Evolutionary conservation across 768 basidiomycete genomes (phyloP).

Genomic region (Gautieria morchelliformis): DNA sequence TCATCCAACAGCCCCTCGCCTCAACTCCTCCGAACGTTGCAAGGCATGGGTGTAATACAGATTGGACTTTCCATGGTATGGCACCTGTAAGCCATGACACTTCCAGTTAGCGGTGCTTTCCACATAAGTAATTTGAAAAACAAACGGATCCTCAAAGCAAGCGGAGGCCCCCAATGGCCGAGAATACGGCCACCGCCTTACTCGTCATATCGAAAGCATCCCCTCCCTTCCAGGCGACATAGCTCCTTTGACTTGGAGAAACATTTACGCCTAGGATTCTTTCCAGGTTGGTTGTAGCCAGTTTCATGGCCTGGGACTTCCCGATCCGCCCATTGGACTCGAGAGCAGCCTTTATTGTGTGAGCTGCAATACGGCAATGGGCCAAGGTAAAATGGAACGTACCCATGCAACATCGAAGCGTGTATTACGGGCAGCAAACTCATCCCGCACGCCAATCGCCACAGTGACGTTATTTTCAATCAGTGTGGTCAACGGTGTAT

Average conservation of each 20-base stretch:
- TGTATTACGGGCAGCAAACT: conserved; percentile 66
- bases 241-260: conserved; percentile 22
- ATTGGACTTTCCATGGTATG: too few relatives aligned
- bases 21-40: too few relatives aligned
- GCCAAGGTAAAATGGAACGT: conserved; percentile 16
- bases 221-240: conserved; percentile 30
- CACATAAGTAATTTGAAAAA: too few relatives aligned
- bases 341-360: conserved; percentile 24
- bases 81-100: too few relatives aligned
- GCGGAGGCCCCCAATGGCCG: conserved; percentile 9
- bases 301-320: conserved; percentile 23
- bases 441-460: conserved; percentile 54
- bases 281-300: conserved; percentile 35
- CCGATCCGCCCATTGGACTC: conserved; percentile 32
- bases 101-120: too few relatives aligned
- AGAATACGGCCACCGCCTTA: conserved; percentile 35
- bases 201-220: conserved; percentile 34
- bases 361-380: too few relatives aligned
- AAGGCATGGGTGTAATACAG: too few relatives aligned
- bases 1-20: too few relatives aligned
- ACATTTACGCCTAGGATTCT: conserved; percentile 28
- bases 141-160: neutral
- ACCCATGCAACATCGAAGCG: conserved; percentile 82
- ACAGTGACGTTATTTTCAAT: conserved; percentile 62
- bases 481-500: conserved; percentile 51